A percentile compares a stretch with the other conserved stretches of the same genome.
Evolutionary conservation across 192 early-diverging fungal species (phyloP).

Genomic region (Umbelopsis ramanniana): DNA sequence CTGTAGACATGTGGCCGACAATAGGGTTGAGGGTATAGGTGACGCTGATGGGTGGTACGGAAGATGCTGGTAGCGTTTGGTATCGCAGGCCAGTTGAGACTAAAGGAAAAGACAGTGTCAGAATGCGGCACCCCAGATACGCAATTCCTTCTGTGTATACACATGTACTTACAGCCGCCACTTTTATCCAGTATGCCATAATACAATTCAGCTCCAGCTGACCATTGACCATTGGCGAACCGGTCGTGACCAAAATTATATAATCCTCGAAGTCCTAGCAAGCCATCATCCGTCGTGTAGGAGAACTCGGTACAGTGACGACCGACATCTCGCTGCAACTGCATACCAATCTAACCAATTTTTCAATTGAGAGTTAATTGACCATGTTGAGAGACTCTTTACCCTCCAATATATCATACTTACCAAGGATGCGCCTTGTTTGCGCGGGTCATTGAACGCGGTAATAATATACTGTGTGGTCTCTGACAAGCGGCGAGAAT

Average conservation of each 20-base stretch:
- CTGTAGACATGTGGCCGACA: constrained; percentile 89
- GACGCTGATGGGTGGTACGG: constrained; percentile 54
- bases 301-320: constrained; percentile 80
- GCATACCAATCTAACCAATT: constrained; percentile 64
- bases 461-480: constrained; percentile 62
- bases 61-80: constrained; percentile 57
- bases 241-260: constrained; percentile 72
- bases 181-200: constrained; percentile 80
- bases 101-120: constrained; percentile 17
- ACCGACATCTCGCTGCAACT: constrained; percentile 69
- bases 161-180: constrained; percentile 75
- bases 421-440: constrained; percentile 53
- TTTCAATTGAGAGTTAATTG: constrained; percentile 3
- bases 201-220: constrained; percentile 74
- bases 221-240: constrained; percentile 54
- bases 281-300: constrained; percentile 74
- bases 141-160: constrained; percentile 2
- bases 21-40: constrained; percentile 88
- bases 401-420: not conserved
- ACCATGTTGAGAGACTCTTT: not conserved
- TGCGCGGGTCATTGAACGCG: constrained; percentile 62
- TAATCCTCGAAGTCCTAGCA: constrained; percentile 82
- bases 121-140: not conserved
- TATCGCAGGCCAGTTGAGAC: constrained; percentile 75
- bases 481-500: constrained; percentile 56